Percentiles rank a stretch among this genome's conserved stretches.
Conservation (phyloP, 2,329 filamentous ascomycete genomes). For the Hypoxylon sp. region DNA sequence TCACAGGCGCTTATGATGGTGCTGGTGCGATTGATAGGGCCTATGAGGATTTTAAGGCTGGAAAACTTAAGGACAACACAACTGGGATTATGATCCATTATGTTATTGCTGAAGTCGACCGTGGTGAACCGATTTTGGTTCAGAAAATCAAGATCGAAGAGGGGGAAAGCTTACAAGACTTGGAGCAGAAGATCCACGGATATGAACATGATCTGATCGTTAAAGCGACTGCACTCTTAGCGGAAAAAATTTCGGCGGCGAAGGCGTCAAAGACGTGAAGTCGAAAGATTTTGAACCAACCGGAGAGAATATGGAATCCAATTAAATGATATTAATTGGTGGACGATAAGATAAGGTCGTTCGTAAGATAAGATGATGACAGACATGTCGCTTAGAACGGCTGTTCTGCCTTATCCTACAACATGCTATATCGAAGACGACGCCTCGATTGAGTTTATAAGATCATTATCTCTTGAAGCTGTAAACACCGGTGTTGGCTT, state of each 20-base stretch:
- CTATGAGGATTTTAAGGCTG: slow-evolving; percentile 71
- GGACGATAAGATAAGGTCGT: slow-evolving; percentile 5
- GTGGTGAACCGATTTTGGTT: slow-evolving; percentile 75
- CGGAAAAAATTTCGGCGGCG: slow-evolving; percentile 46
- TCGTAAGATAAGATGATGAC: slow-evolving; percentile 2
- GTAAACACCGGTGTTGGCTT: slow-evolving; percentile 5
- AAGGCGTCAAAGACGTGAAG: slow-evolving; percentile 42
- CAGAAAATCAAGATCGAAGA: slow-evolving; percentile 71
- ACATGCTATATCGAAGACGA: slow-evolving; percentile 1
- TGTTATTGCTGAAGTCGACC: slow-evolving; percentile 78
- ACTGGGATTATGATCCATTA: slow-evolving; percentile 85
- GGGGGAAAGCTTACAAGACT: slow-evolving; percentile 69
- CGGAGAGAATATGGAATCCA: slow-evolving; percentile 7
- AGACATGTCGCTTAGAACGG: neutral
- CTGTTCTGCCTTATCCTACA: slow-evolving; percentile 10
- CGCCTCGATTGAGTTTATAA: neutral
- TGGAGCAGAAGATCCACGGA: slow-evolving; percentile 75
- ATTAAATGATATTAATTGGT: slow-evolving; percentile 2
- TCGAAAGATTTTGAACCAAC: neutral
- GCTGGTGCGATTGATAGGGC: slow-evolving; percentile 78
- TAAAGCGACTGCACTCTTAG: slow-evolving; percentile 66
- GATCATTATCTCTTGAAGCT: slow-evolving; percentile 1
- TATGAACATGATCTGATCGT: slow-evolving; percentile 78
- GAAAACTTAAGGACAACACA: slow-evolving; percentile 71
- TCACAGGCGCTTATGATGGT: slow-evolving; percentile 75